Evolutionary conservation across 306 rosid genomes (phyloP).

Genomic region (Prunus mira): DNA sequence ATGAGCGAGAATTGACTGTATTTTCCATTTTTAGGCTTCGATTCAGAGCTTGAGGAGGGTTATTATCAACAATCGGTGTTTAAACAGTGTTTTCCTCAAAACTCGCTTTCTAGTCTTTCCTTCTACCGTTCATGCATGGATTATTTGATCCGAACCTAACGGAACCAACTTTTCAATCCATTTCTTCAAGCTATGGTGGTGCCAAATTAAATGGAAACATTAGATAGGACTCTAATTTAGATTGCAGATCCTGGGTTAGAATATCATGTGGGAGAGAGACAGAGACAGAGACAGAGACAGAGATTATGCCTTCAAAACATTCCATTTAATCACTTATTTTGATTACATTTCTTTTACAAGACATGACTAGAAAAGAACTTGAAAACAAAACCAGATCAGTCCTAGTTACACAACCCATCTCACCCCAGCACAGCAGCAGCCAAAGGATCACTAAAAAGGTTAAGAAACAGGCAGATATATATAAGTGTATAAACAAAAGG

Average conservation of each 20-base stretch:
- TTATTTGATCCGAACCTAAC: not conserved
- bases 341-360: not conserved
- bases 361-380: not conserved
- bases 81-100: not conserved
- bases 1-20: not conserved
- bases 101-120: not conserved
- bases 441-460: conserved; percentile 13
- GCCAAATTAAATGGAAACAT: no score
- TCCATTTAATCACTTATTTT: conserved; percentile 1
- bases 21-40: not conserved
- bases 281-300: not conserved
- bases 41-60: not conserved
- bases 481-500: conserved; percentile 15
- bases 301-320: not conserved
- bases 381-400: not conserved
- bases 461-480: conserved; percentile 26
- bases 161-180: no score
- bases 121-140: not conserved
- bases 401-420: not conserved
- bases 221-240: no score
- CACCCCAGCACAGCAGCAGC: conserved; percentile 1
- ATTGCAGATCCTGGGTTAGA: not conserved
- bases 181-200: no score
- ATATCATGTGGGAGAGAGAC: no score
- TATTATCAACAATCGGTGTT: not conserved